phyloP scores from a whole-genome alignment of 2,329 filamentous ascomycete species.

The Exophiala aquamarina region DNA sequence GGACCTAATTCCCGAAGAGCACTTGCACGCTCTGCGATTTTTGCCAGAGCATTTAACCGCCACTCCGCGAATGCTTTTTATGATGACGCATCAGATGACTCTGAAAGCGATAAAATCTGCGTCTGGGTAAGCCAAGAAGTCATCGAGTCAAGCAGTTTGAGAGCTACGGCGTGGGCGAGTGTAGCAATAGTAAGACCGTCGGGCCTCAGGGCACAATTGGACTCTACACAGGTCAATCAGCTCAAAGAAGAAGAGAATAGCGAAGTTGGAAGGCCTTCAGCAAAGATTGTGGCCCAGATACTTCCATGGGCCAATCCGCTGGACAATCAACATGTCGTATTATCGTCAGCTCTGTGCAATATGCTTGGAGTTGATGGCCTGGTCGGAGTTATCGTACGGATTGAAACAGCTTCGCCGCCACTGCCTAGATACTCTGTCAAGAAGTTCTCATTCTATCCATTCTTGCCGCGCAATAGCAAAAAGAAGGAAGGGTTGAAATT shows the following conservation, averaged over 20 bases:
- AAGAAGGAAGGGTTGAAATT: slow-evolving; percentile 72
- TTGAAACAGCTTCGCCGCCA: slow-evolving; percentile 77
- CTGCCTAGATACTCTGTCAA: slow-evolving; percentile 66
- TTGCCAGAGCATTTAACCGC: slow-evolving; percentile 77
- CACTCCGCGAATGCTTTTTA: slow-evolving; percentile 73
- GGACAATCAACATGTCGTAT: slow-evolving; percentile 72
- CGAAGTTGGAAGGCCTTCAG: slow-evolving; percentile 57
- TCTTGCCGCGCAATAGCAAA: slow-evolving; percentile 59
- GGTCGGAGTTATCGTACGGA: slow-evolving; percentile 81
- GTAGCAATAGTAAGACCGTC: slow-evolving; percentile 87
- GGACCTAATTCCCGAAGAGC: slow-evolving; percentile 66
- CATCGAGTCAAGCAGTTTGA: slow-evolving; percentile 68
- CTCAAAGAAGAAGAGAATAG: slow-evolving; percentile 64
- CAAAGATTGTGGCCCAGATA: slow-evolving; percentile 74
- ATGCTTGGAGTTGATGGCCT: slow-evolving; percentile 70
- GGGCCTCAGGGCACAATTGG: slow-evolving; percentile 69
- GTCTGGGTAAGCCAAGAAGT: slow-evolving; percentile 85
- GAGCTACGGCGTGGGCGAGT: slow-evolving; percentile 72
- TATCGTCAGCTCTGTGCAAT: slow-evolving; percentile 75
- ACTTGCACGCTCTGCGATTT: slow-evolving; percentile 50
- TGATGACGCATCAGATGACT: slow-evolving; percentile 55
- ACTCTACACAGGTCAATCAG: slow-evolving; percentile 65
- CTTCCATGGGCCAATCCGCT: slow-evolving; percentile 83
- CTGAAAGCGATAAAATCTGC: slow-evolving; percentile 61
- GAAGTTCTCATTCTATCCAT: slow-evolving; percentile 78